A percentile compares a stretch with the other conserved stretches of the same genome.
phyloP scores from a whole-genome alignment of 2,329 filamentous ascomycete genomes.

The Fusarium temperatum region DNA sequence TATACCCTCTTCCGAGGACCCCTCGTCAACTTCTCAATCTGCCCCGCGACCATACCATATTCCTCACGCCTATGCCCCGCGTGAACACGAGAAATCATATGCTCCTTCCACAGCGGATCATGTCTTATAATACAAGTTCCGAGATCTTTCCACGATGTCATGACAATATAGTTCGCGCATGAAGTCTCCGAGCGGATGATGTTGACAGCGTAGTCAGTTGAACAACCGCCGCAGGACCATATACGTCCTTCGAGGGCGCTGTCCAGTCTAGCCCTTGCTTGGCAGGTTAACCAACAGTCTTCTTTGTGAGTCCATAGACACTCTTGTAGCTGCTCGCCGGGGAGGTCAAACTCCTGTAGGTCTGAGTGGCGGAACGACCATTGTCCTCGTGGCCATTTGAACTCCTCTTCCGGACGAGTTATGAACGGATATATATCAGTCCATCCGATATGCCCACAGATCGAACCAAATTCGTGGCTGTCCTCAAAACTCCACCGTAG shows the following conservation, averaged over 20 bases:
- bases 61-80: not conserved
- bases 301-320: not conserved
- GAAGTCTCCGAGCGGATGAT: not conserved
- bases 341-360: not conserved
- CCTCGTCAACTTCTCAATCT: not conserved
- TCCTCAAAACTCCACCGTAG: not conserved
- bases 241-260: not conserved
- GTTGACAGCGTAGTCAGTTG: not conserved
- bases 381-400: not conserved
- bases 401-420: rapidly evolving
- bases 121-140: not conserved
- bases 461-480: rapidly evolving
- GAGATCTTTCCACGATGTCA: not conserved
- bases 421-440: not conserved
- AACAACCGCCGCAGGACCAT: not conserved
- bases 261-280: not conserved
- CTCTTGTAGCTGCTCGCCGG: not conserved
- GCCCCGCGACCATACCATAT: not conserved
- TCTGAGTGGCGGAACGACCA: not conserved
- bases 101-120: not conserved
- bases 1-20: rapidly evolving
- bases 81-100: not conserved
- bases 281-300: not conserved
- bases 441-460: not conserved
- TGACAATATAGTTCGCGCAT: not conserved